A percentile compares a stretch with the other conserved stretches of the same genome.
Evolutionary conservation across 805 yeast genomes (phyloP).

Genomic region (Ogataea paradorogensis): DNA sequence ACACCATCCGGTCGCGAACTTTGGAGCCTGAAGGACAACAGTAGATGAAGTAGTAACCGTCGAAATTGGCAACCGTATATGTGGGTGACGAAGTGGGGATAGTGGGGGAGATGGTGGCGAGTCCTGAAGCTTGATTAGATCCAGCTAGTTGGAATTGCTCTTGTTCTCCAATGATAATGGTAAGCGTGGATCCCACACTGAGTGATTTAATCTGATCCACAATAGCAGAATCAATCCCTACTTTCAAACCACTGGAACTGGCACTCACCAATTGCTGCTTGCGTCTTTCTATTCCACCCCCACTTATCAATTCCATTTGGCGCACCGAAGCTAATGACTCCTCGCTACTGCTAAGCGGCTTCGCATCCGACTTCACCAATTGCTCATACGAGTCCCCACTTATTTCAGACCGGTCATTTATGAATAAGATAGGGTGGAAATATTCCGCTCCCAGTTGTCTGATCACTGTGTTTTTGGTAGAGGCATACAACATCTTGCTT

Average conservation of each 20-base stretch:
- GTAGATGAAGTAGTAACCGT: constrained; percentile 59
- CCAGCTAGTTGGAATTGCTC: constrained; percentile 17
- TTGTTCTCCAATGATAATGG: constrained; percentile 13
- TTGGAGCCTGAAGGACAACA: constrained; percentile 89
- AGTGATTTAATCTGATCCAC: constrained; percentile 3
- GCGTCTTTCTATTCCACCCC: constrained; percentile 31
- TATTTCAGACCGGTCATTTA: constrained; percentile 58
- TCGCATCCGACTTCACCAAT: constrained; percentile 37
- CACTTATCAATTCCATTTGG: constrained; percentile 38
- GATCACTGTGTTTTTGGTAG: constrained; percentile 74
- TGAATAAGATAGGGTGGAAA: constrained; percentile 48
- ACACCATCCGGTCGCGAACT: constrained; percentile 88
- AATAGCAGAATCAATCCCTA: constrained; percentile 10
- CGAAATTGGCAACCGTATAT: constrained; percentile 52
- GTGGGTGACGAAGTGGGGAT: constrained; percentile 49
- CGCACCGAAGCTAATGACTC: constrained; percentile 44
- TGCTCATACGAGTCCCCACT: constrained; percentile 46
- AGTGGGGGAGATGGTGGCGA: constrained; percentile 27
- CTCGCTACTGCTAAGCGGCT: constrained; percentile 61
- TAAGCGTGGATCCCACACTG: constrained; percentile 9
- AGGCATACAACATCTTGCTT: constrained; percentile 90
- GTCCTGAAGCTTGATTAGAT: constrained; percentile 1
- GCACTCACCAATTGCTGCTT: constrained; percentile 24
- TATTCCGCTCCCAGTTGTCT: constrained; percentile 65
- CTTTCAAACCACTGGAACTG: constrained; percentile 14